Base-by-base conservation (phyloP, 352 stramenopile species). In the Pythium rhizo-oryzae region DNA sequence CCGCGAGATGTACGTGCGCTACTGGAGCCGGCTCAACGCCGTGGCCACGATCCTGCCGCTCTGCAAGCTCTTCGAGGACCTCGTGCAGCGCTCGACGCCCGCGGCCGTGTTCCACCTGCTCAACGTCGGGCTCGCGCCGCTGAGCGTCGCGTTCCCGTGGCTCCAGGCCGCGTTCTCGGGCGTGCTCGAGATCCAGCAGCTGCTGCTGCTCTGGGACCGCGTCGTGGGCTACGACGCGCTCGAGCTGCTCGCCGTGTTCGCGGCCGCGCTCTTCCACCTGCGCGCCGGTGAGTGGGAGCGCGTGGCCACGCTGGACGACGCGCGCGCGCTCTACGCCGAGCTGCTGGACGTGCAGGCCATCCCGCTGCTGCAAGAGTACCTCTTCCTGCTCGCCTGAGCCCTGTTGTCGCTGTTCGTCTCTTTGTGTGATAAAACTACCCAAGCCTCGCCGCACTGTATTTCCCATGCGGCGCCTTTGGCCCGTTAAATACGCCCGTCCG, bases 101-200 rank as follows among this genome's bases (percentile, higher is more conserved):
- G 65, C 73, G 24, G 71, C 72, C 2, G 74, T 89, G n/a, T 84
- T 90, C 52, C 84, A 92, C 59, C 76, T 92, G 24, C 59, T 87
- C 53, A 85, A 80, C 68, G 70, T 84, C 28, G 80, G 79, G 24
- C 64, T 94, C 39, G 66, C 73, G 65, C 86, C 86, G 18, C 68
- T 94, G 37, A 80, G 88, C 53, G 81, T 94, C 46, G 86, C 79
- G 21, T 94, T 94, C 60, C 81, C 83, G 21, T 94, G 86, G 86
- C 89, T 94, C 55, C 86, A 94, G 53, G 75, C 74, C 56, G 86
- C 81, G 21, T 93, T 94, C 60, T 93, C 86, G 0, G 79, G 83
- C n/a, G 69, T 93, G 33, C 72, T 94, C 7, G 81, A 92, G 63
- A 87, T 92, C 51, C 59, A 84, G 11, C 82, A 94, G 65, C 71